Conservation (phyloP, 176 grass and related monocot species). For the Hyparrhenia diplandra region DNA sequence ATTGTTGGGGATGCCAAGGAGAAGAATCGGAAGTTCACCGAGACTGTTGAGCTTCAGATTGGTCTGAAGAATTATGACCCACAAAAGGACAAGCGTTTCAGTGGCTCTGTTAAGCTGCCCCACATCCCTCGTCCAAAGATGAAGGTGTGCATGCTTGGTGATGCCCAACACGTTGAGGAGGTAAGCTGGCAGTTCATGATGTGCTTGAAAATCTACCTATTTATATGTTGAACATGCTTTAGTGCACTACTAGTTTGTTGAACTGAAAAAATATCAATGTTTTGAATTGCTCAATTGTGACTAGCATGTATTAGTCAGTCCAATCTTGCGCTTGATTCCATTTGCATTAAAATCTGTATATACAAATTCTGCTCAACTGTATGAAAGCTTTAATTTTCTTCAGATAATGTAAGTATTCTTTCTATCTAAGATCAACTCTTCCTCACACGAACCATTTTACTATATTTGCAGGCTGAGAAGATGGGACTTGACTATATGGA, state of each 20-base stretch:
- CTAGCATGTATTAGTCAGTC: no score
- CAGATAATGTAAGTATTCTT: not conserved
- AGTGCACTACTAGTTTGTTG: not conserved
- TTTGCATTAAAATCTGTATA: not conserved
- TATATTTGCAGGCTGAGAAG: conserved; percentile 68
- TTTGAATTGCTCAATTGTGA: not conserved
- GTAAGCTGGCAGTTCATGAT: not conserved
- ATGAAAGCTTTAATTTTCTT: not conserved
- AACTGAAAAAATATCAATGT: not conserved
- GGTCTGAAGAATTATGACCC: no score
- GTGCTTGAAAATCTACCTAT: not conserved
- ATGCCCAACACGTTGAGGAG: no score
- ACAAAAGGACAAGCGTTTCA: no score
- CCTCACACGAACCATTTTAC: not conserved
- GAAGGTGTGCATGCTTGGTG: no score
- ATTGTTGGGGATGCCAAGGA: no score
- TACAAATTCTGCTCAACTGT: not conserved
- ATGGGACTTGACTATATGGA: conserved; percentile 95
- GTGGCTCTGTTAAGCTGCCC: no score
- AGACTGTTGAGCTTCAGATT: no score
- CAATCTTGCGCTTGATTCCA: not conserved
- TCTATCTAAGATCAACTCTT: not conserved
- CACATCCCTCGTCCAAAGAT: no score
- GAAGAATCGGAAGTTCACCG: no score
- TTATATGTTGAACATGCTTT: not conserved